Percentiles rank a stretch among this genome's conserved stretches.
These are phyloP conservation scores for Amorphotheca resinae DNA, from an alignment of 495 filamentous ascomycete species.

Conservation along the genomic window DNA sequence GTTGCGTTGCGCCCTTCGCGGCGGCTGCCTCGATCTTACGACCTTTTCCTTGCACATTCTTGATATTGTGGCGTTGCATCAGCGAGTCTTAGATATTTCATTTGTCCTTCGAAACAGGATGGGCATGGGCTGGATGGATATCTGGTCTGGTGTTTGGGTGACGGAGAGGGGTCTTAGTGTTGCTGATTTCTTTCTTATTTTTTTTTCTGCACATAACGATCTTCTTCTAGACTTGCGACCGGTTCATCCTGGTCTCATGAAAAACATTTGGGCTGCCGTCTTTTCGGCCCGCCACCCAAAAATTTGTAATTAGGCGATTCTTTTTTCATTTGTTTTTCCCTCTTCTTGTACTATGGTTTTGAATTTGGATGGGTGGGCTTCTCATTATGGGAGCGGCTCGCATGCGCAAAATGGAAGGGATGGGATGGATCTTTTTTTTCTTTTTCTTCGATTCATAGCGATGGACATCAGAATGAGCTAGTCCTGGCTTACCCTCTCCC, in stretches of 20 bases:
- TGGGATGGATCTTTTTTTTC: constrained; percentile 7
- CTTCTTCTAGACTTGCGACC: constrained; percentile 15
- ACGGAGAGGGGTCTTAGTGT: constrained; percentile 14
- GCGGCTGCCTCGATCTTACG: constrained; percentile 23
- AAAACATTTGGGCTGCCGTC: constrained; percentile 16
- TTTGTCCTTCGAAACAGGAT: constrained; percentile 19
- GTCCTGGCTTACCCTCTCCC: not conserved
- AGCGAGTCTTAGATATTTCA: constrained; percentile 18
- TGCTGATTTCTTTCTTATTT: constrained; percentile 13
- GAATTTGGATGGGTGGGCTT: constrained; percentile 14
- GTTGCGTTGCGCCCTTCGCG: constrained; percentile 18
- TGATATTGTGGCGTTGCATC: constrained; percentile 19
- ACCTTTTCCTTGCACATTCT: constrained; percentile 11
- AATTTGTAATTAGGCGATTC: constrained; percentile 23
- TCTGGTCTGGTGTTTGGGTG: constrained; percentile 20
- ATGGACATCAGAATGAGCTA: not conserved
- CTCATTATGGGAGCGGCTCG: constrained; percentile 8
- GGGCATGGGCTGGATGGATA: constrained; percentile 19
- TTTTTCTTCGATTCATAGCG: constrained; percentile 1
- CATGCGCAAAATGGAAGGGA: constrained; percentile 17
- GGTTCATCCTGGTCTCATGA: constrained; percentile 13
- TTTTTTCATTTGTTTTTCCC: constrained; percentile 13
- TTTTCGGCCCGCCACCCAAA: constrained; percentile 18
- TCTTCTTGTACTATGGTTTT: constrained; percentile 21
- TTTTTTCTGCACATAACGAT: constrained; percentile 16